These are phyloP conservation scores for Trichoderma hamatum DNA, from an alignment of 2,329 filamentous ascomycete species.

Conservation along the genomic window DNA sequence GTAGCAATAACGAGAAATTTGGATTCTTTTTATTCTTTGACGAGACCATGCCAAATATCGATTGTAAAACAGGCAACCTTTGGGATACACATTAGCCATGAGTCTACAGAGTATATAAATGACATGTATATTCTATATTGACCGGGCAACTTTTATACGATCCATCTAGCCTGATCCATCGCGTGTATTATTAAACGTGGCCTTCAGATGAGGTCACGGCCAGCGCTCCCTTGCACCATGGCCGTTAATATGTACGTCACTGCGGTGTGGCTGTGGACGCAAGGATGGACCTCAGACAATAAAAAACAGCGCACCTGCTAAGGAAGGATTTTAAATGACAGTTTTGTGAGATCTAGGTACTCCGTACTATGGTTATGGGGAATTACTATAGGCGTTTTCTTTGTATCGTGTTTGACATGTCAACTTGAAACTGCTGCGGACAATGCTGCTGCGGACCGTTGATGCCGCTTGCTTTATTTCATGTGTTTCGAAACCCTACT, in stretches of 20 bases:
- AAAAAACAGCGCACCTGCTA: background rate
- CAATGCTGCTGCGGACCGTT: background rate
- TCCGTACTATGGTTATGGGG: background rate
- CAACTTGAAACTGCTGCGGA: conserved; percentile 9
- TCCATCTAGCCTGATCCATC: background rate
- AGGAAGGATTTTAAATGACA: background rate
- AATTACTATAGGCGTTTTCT: background rate
- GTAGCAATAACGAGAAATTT: background rate
- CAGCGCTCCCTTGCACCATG: background rate
- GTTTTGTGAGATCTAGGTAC: background rate
- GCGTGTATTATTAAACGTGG: background rate
- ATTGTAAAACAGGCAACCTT: background rate
- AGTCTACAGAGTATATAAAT: background rate
- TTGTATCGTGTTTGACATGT: background rate
- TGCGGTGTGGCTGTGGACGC: conserved; percentile 20
- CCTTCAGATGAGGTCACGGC: background rate
- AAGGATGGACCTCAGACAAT: conserved; percentile 7
- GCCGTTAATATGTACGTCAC: conserved; percentile 18
- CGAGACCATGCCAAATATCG: background rate
- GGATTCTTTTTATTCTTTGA: background rate
- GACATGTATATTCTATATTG: background rate
- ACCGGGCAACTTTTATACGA: background rate
- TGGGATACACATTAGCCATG: background rate
- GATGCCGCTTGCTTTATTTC: background rate
- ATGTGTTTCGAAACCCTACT: background rate